Conservation (phyloP, 2,329 filamentous ascomycete species). For the Fusarium paranaense region DNA sequence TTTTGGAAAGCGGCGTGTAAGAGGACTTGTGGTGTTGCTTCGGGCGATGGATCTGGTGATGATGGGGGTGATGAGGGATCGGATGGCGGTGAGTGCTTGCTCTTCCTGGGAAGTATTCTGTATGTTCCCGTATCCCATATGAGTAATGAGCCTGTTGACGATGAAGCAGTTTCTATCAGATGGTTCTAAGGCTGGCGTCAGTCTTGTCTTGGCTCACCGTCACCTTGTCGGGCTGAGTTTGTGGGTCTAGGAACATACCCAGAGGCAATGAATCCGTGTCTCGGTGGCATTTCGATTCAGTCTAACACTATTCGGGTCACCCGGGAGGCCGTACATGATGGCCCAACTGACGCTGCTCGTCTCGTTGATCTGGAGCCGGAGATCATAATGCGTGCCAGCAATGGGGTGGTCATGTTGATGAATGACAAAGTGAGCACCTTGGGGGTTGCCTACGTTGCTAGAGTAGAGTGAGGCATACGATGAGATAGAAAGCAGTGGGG, state of each 20-base stretch:
- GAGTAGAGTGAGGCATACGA: conserved; percentile 53
- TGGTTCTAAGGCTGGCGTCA: conserved; percentile 60
- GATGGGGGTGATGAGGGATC: conserved; percentile 43
- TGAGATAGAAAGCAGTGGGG: conserved; percentile 50
- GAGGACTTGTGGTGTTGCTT: conserved; percentile 57
- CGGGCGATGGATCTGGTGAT: conserved; percentile 31
- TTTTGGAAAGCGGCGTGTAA: conserved; percentile 63
- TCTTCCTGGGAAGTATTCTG: conserved; percentile 59
- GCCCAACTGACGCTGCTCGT: conserved; percentile 75
- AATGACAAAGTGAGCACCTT: conserved; percentile 71
- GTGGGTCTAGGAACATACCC: conserved; percentile 54
- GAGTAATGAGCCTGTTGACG: conserved; percentile 66
- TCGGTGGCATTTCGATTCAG: conserved; percentile 70
- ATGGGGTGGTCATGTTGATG: conserved; percentile 81
- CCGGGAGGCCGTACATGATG: conserved; percentile 72
- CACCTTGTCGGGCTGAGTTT: no score
- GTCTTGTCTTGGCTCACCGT: neutral
- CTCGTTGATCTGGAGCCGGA: conserved; percentile 76
- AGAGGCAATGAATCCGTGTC: conserved; percentile 70
- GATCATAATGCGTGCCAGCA: conserved; percentile 76
- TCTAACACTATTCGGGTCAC: conserved; percentile 66
- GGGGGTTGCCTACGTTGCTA: conserved; percentile 43
- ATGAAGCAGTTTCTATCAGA: conserved; percentile 68
- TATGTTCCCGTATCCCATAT: conserved; percentile 74
- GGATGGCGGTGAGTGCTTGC: conserved; percentile 48